Conservation (phyloP, 495 filamentous ascomycete genomes). For the Massariosphaeria phaeospora region DNA sequence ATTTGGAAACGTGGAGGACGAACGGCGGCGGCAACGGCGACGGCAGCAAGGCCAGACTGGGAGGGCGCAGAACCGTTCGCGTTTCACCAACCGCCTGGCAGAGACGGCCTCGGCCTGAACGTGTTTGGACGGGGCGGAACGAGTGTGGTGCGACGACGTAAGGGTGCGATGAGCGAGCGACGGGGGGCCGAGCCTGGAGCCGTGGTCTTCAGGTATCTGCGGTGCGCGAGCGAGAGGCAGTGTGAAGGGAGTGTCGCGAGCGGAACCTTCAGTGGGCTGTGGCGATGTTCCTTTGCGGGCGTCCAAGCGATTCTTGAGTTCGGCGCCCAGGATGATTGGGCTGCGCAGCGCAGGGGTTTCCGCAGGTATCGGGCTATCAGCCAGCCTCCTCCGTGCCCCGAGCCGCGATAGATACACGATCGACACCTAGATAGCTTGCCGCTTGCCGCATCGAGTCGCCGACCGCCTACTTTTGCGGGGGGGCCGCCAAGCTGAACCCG, state of each 20-base stretch:
- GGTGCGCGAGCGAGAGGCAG: background rate
- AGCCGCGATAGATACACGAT: too few species aligned
- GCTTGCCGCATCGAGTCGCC: too few species aligned
- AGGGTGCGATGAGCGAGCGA: constrained; percentile 5
- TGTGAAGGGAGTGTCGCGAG: background rate
- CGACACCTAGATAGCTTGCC: too few species aligned
- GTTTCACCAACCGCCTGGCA: constrained; percentile 34
- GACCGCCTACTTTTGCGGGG: too few species aligned
- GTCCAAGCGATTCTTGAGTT: too few species aligned
- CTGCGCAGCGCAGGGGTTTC: too few species aligned
- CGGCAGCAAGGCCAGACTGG: background rate
- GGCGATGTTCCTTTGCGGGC: background rate
- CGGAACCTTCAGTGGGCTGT: background rate
- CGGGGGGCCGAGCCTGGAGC: background rate
- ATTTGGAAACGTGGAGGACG: too few species aligned
- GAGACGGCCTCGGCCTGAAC: background rate
- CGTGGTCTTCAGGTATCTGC: background rate
- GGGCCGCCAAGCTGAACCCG: too few species aligned
- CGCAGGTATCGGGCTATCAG: too few species aligned
- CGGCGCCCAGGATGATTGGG: too few species aligned
- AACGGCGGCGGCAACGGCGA: background rate
- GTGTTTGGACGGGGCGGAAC: constrained; percentile 9
- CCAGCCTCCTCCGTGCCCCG: too few species aligned
- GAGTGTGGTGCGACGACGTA: background rate
- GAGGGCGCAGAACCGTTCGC: constrained; percentile 20